These are phyloP conservation scores for Septoria petroselini DNA, from an alignment of 2,329 filamentous ascomycete species.

Conservation along the genomic window DNA sequence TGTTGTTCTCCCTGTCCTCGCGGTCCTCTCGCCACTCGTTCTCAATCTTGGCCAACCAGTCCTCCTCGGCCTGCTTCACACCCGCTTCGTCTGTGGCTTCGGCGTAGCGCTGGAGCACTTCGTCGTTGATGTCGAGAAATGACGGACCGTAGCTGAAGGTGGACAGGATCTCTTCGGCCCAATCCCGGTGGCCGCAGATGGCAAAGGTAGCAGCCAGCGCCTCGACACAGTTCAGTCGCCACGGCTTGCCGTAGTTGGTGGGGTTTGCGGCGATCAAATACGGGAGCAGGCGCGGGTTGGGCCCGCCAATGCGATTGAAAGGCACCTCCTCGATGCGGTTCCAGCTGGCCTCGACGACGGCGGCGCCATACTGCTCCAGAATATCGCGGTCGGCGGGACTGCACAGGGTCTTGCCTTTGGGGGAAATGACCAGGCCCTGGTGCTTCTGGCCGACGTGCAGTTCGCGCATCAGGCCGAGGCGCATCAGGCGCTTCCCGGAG, in stretches of 20 bases:
- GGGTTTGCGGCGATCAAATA: slow-evolving; percentile 96
- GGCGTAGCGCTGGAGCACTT: slow-evolving; percentile 78
- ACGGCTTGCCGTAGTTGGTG: slow-evolving; percentile 95
- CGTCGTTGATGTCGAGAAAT: slow-evolving; percentile 87
- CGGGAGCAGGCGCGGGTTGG: slow-evolving; percentile 83
- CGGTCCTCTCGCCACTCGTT: slow-evolving; percentile 81
- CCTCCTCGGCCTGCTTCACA: slow-evolving; percentile 78
- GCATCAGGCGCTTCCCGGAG: slow-evolving; percentile 92
- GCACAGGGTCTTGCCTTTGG: slow-evolving; percentile 82
- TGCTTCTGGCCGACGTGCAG: slow-evolving; percentile 89
- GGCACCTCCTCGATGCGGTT: slow-evolving; percentile 87
- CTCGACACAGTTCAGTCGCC: slow-evolving; percentile 93
- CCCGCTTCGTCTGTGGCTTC: slow-evolving; percentile 76
- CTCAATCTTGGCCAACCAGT: slow-evolving; percentile 87
- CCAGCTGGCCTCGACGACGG: slow-evolving; percentile 97
- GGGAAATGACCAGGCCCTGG: slow-evolving; percentile 87
- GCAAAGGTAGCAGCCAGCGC: slow-evolving; percentile 87
- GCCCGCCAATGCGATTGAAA: slow-evolving; percentile 86
- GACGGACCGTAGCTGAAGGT: slow-evolving; percentile 85
- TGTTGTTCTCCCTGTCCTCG: slow-evolving; percentile 57
- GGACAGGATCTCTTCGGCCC: slow-evolving; percentile 78
- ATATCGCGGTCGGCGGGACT: slow-evolving; percentile 79
- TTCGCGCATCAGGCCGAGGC: slow-evolving; percentile 87
- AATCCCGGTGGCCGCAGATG: slow-evolving; percentile 88
- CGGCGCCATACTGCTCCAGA: slow-evolving; percentile 84